Base-by-base conservation (phyloP, 768 basidiomycete genomes). In the Boletus subcaerulescens region DNA sequence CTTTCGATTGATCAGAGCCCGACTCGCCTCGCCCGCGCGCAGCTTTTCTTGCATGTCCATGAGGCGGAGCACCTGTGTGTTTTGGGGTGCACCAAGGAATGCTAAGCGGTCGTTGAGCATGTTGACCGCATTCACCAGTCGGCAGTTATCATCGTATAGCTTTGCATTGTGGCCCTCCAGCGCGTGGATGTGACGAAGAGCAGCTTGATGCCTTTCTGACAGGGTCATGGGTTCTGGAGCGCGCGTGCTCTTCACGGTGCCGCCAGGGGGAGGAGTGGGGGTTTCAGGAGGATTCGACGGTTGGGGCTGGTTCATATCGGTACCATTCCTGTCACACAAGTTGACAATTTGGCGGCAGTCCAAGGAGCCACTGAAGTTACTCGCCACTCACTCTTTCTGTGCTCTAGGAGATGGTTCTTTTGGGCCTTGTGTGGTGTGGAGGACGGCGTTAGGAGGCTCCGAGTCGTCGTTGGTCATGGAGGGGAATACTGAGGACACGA, bases 211-310 rank as follows among this genome's bases (percentile, higher is more conserved):
- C 8, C 35, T 58, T 17, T 72, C 67, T 17, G 42, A 45, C 11
- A 81, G 71, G 7, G 74, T 71, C 18, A 79, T 75, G 57, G 70
- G 71, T 56, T 80, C 80, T 5, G 70, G 60, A 22, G 79, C 69
- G 59, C 76, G 81, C 13, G 74, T 74, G 65, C 77, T 80, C 17
- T 44, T 24, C 17, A 26, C 12, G 20, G 39, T 17, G 20, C 10
- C 24, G 20, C 42, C 26, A 41, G 40, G 42, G 52, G 59, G 44
- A 18, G 50, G 48, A 8, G 45, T 50, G 9, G 56, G 59, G 3
- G 55, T 52, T 5, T 53, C 55, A 0, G 46, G 53, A 42, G 51
- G 40, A 40, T 53, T 51, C 6, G 53, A 43, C 4, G 12, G n/a
- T 8, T 40, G 50, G 17, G 42, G 42, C 14, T 55, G 53, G 42